Evolutionary conservation across 352 stramenopile species (phyloP).

Genomic region (Phytophthora sp.): DNA sequence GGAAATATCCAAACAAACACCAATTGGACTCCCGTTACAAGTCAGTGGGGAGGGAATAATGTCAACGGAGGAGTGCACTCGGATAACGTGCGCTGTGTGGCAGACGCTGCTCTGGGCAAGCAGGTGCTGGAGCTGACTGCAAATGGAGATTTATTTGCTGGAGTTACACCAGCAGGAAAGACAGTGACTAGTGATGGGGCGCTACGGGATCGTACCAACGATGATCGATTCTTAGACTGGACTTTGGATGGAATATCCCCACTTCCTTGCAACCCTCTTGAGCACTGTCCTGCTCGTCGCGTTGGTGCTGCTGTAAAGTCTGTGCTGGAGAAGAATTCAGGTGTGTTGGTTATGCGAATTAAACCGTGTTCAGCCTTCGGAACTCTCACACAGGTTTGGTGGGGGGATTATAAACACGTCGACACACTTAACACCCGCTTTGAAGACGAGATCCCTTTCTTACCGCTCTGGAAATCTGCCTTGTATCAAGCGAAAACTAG

Average conservation of each 20-base stretch:
- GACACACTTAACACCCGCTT: slow-evolving; percentile 7
- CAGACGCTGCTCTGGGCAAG: slow-evolving; percentile 36
- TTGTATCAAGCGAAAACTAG: slow-evolving; percentile 64
- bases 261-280: slow-evolving; percentile 48
- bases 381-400: slow-evolving; percentile 70
- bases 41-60: slow-evolving; percentile 63
- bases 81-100: slow-evolving; percentile 54
- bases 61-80: slow-evolving; percentile 71
- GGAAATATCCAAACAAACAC: slow-evolving; percentile 35
- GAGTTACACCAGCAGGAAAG: slow-evolving; percentile 43
- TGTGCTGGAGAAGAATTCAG: slow-evolving; percentile 46
- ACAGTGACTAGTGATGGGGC: slow-evolving; percentile 17
- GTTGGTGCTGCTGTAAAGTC: slow-evolving; percentile 67
- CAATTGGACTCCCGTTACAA: slow-evolving; percentile 55
- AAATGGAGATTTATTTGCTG: slow-evolving; percentile 59
- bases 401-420: slow-evolving; percentile 46
- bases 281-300: slow-evolving; percentile 48
- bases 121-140: slow-evolving; percentile 50
- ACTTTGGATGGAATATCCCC: slow-evolving; percentile 50
- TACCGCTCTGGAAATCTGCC: slow-evolving; percentile 65
- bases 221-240: slow-evolving; percentile 62
- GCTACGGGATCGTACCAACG: slow-evolving; percentile 36
- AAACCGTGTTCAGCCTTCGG: slow-evolving; percentile 62
- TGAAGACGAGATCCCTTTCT: slow-evolving; percentile 46
- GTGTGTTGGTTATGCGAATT: slow-evolving; percentile 55